Base-by-base conservation (phyloP, 108 stramenopile genomes). In the Nitzschia sp. region DNA sequence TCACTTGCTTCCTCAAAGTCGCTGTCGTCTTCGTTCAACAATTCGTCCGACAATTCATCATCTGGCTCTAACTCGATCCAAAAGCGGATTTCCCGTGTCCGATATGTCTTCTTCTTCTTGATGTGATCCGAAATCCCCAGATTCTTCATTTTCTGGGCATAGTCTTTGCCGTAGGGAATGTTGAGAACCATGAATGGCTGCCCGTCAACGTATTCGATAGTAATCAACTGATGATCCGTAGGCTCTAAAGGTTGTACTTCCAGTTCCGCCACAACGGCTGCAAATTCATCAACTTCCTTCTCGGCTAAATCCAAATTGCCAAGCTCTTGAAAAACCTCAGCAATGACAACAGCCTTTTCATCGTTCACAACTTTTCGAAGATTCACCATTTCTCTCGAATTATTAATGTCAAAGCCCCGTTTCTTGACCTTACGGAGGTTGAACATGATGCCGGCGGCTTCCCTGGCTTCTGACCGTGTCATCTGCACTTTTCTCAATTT, bases 381-480 rank as follows among this genome's bases (percentile, higher is more conserved):
- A 31, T 29, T 64, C 29, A 50, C 11, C 63, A 64, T 64, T 33
- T 64, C 48, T 16, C 48, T 29, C 1, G 46, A 52, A 26, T 50
- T 13, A 47, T 52, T 30, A 27, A 52, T 50, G 47, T 64, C 47
- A 15, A 29, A 57, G 17, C n/a, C 45, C 17, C 28, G 19, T 19
- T 36, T 54, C 21, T 28, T 22, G 13, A 25, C 32, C 38, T 68
- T 68, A 34, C 66, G 53, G 17, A 68, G 35, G 11, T 54, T 56
- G 54, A 56, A 44, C 53, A 68, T 36, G 36, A 68, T 68, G 17
- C 55, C 38, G 5, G 66, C 28, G 0, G 53, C 66, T 19, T 68
- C 66, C 22, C 36, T 68, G 2, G 66, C 55, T 45, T 68, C 54
- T 11, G 27, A 16, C 13, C 21, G 23, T 32, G 59, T 68, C 35